phyloP scores from a whole-genome alignment of 768 basidiomycete species.

The Macrolepiota fuliginosa region DNA sequence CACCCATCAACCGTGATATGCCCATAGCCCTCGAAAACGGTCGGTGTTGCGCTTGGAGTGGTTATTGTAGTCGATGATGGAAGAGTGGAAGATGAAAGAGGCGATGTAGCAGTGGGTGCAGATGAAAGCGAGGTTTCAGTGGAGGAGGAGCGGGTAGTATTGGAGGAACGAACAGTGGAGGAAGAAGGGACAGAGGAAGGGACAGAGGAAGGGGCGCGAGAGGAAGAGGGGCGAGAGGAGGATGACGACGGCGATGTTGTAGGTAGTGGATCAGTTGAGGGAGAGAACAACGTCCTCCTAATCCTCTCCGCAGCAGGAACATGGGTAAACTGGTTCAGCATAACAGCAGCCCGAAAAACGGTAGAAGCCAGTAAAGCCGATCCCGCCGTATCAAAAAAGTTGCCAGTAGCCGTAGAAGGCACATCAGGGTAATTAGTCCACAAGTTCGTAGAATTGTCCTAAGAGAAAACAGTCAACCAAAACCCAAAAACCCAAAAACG shows the following conservation, averaged over 20 bases:
- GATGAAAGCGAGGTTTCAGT: too few relatives aligned
- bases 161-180: not conserved
- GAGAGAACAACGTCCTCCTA: conserved; percentile 38
- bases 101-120: too few relatives aligned
- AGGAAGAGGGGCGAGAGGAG: too few relatives aligned
- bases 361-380: conserved; percentile 75
- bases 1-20: conserved; percentile 64
- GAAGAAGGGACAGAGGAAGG: too few relatives aligned
- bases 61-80: too few relatives aligned
- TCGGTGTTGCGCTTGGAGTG: not conserved
- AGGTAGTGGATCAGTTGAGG: conserved; percentile 12
- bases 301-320: conserved; percentile 58
- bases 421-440: conserved; percentile 76
- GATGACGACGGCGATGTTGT: not conserved
- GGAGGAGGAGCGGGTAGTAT: not conserved
- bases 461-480: conserved; percentile 12
- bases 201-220: too few relatives aligned
- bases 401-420: conserved; percentile 29
- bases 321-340: conserved; percentile 45
- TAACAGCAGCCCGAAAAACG: conserved; percentile 68
- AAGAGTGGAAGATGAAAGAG: too few relatives aligned
- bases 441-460: conserved; percentile 43
- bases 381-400: conserved; percentile 72
- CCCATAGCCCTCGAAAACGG: conserved; percentile 20
- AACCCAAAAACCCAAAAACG: not conserved